These are phyloP conservation scores for Nemania sp. DNA, from an alignment of 2,329 filamentous ascomycete species.

Conservation along the genomic window DNA sequence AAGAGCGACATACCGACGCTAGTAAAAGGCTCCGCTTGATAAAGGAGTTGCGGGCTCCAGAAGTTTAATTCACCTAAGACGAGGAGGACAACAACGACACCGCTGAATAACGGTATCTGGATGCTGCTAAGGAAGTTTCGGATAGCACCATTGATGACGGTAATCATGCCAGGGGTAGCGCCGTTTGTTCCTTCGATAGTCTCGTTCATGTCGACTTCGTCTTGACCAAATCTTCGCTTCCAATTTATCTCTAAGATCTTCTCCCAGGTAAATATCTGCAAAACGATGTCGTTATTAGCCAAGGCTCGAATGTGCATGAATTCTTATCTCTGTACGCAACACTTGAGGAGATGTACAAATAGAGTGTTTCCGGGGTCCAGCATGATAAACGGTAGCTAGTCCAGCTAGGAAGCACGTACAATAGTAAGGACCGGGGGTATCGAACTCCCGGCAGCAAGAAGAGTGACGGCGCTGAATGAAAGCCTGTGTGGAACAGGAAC, in stretches of 20 bases:
- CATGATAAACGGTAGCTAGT: no score
- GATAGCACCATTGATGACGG: conserved; percentile 58
- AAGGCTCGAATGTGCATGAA: neutral
- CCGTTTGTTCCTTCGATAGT: conserved; percentile 58
- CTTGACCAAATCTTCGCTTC: conserved; percentile 48
- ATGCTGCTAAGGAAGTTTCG: conserved; percentile 57
- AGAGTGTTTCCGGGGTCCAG: no score
- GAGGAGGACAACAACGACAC: conserved; percentile 61
- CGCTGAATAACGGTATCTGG: conserved; percentile 61
- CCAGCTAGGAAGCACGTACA: conserved; percentile 34
- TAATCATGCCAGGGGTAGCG: conserved; percentile 55
- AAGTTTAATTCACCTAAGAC: conserved; percentile 67
- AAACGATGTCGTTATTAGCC: conserved; percentile 1
- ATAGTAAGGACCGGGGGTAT: conserved; percentile 66
- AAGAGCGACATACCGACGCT: no score
- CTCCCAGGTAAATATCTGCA: conserved; percentile 57
- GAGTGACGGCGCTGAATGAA: conserved; percentile 61
- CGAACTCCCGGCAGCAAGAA: conserved; percentile 66
- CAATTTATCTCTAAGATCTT: conserved; percentile 67
- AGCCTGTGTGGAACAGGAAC: conserved; percentile 60
- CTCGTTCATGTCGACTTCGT: conserved; percentile 41
- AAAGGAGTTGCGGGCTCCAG: conserved; percentile 57
- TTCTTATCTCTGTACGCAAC: neutral
- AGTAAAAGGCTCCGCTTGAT: conserved; percentile 64
- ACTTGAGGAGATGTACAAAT: neutral